These are phyloP conservation scores for Talaromyces funiculosus DNA, from an alignment of 2,329 filamentous ascomycete genomes.

Conservation along the genomic window DNA sequence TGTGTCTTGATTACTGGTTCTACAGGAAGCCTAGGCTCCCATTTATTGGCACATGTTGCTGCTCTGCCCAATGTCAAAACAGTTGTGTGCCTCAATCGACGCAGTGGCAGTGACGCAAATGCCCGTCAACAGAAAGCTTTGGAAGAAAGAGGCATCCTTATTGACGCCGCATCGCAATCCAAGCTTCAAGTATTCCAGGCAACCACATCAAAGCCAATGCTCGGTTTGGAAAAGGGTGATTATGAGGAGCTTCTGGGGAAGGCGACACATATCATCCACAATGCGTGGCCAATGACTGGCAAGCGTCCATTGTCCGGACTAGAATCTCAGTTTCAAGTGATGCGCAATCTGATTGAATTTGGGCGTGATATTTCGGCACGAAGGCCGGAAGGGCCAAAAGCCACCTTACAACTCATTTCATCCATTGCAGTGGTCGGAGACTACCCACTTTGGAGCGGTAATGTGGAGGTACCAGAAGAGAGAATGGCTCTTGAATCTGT, in stretches of 20 bases:
- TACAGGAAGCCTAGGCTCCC: slow-evolving; percentile 37
- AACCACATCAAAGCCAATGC: slow-evolving; percentile 43
- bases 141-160: slow-evolving; percentile 19
- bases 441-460: slow-evolving; percentile 22
- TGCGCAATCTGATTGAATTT: slow-evolving; percentile 48
- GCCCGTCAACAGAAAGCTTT: slow-evolving; percentile 34
- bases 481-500: slow-evolving; percentile 35
- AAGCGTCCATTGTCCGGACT: slow-evolving; percentile 17
- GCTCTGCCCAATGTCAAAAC: slow-evolving; percentile 23
- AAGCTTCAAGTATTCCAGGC: slow-evolving; percentile 46
- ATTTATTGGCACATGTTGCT: slow-evolving; percentile 35
- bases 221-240: slow-evolving; percentile 42
- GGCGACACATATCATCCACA: slow-evolving; percentile 45
- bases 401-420: slow-evolving; percentile 39
- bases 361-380: slow-evolving; percentile 29
- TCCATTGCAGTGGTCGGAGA: slow-evolving; percentile 39
- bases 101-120: slow-evolving; percentile 18
- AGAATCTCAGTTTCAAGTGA: slow-evolving; percentile 34
- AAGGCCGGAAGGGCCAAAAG: slow-evolving; percentile 14
- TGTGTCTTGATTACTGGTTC: slow-evolving; percentile 39
- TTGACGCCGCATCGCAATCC: slow-evolving; percentile 16
- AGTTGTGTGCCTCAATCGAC: slow-evolving; percentile 47
- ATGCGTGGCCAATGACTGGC: slow-evolving; percentile 27
- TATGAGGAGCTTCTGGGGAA: slow-evolving; percentile 35
- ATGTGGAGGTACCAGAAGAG: slow-evolving; percentile 41